phyloP scores from a whole-genome alignment of 2,329 filamentous ascomycete genomes.

The Ceratocystis cacaofunesta region DNA sequence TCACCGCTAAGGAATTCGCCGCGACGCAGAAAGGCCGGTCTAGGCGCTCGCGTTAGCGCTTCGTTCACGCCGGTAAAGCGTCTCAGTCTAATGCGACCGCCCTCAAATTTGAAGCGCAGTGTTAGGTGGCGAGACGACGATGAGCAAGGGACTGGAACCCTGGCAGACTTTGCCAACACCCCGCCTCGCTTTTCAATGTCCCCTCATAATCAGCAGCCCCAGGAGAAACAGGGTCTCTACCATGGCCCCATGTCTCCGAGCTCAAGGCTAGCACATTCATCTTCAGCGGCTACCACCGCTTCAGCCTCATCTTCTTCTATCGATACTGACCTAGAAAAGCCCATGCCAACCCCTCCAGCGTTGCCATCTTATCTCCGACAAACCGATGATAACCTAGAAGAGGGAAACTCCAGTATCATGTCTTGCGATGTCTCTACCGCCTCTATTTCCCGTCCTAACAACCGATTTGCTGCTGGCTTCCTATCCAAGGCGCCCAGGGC shows the following conservation, averaged over 20 bases:
- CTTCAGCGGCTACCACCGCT: not conserved
- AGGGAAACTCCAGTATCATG: slow-evolving; percentile 13
- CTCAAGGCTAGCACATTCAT: not conserved
- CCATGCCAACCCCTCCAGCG: slow-evolving; percentile 11
- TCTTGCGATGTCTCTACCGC: slow-evolving; percentile 13
- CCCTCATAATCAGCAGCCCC: slow-evolving; percentile 35
- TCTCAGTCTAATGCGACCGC: slow-evolving; percentile 17
- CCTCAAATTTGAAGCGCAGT: slow-evolving; percentile 49
- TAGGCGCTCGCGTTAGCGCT: slow-evolving; percentile 51
- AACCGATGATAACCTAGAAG: slow-evolving; percentile 7
- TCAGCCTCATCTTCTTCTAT: slow-evolving; percentile 26
- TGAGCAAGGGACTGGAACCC: slow-evolving; percentile 60
- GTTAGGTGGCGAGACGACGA: slow-evolving; percentile 95
- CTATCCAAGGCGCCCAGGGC: slow-evolving; percentile 7
- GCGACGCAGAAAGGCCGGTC: slow-evolving; percentile 54
- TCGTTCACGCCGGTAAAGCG: slow-evolving; percentile 72
- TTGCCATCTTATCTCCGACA: slow-evolving; percentile 13
- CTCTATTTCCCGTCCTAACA: slow-evolving; percentile 12
- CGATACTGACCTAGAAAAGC: slow-evolving; percentile 15
- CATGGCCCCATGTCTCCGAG: slow-evolving; percentile 1
- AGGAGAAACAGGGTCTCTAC: slow-evolving; percentile 21
- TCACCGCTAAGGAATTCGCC: slow-evolving; percentile 67
- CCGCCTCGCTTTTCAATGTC: slow-evolving; percentile 30
- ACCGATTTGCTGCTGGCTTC: slow-evolving; percentile 15
- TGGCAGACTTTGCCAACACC: slow-evolving; percentile 86